Base-by-base conservation (phyloP, 805 yeast species). In the Candida ulmi region DNA sequence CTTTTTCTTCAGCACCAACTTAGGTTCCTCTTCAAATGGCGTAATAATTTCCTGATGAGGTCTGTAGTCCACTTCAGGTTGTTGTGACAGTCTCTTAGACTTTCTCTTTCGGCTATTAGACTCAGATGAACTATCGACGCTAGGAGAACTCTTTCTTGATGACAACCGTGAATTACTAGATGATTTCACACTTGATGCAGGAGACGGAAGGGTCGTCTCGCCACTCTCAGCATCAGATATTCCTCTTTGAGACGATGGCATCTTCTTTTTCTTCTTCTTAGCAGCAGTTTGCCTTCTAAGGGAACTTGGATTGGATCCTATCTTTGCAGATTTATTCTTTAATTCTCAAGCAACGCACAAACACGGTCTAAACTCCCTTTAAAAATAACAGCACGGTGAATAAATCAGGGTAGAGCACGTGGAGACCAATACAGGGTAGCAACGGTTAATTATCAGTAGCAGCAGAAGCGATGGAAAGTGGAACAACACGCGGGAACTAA, bases 1-100 rank as follows among this genome's bases (percentile, higher is more conserved):
- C n/a, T 30, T 35, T 31, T 35, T 41, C 29, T 41, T 42, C 35
- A 24, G 33, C n/a, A 40, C 41, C 17, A 41, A 30, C 8, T 35
- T 17, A 4, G 35, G 30, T 26, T 17, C 36, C 5, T 18, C 30
- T 9, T 35, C 25, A 17, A 11, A 15, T 5, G 24, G 11, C 8
- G 30, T 11, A 17, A 23, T 31, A 11, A 31, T 21, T 8, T 31
- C 34, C 11, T 31, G 34, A n/a, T 31, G 34, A 4, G 34, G 34
- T 19, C 19, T 31, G 26, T 31, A 31, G 34, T 31, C 19, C 6
- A 31, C 33, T 16, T 28, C 19, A 5, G 35, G 37, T 33, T 33
- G 18, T 13, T 34, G 37, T 8, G 27, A 21, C 11, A 44, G 28
- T 18, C 47, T 41, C 11, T n/a, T 33, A 11, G 47, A 44, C 18